A percentile compares a stretch with the other conserved stretches of the same genome.
Conservation (phyloP, 23 red algal species). For the Gracilaria gracilis region DNA sequence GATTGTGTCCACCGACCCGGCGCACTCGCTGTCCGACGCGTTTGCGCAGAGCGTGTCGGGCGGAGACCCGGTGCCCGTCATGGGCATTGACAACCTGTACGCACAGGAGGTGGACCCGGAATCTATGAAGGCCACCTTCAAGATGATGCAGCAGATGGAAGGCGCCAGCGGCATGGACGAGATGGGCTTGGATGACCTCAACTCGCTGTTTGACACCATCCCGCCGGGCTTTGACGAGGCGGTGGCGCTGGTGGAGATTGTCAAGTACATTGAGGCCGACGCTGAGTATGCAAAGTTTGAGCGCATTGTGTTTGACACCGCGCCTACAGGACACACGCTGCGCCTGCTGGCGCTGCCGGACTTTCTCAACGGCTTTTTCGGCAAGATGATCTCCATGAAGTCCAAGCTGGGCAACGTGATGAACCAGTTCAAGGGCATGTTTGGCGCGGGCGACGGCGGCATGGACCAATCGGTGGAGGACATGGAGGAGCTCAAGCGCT, state of each 20-base stretch:
- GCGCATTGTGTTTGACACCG: conserved; percentile 95
- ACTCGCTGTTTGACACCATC: conserved; percentile 88
- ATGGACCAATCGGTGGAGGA: conserved; percentile 72
- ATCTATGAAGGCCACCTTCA: conserved; percentile 80
- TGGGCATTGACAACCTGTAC: conserved; percentile 88
- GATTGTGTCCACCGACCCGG: conserved; percentile 93
- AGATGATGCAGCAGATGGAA: conserved; percentile 65
- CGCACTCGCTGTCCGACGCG: conserved; percentile 92
- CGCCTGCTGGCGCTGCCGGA: conserved; percentile 91
- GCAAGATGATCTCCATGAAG: conserved; percentile 93
- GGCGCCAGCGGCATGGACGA: conserved; percentile 55
- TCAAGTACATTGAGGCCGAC: conserved; percentile 93
- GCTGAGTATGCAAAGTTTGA: conserved; percentile 85
- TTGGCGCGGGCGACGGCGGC: conserved; percentile 70
- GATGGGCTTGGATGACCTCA: conserved; percentile 93
- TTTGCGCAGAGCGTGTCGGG: conserved; percentile 83
- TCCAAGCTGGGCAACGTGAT: conserved; percentile 84
- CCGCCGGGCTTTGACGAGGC: conserved; percentile 99
- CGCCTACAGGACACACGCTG: conserved; percentile 95
- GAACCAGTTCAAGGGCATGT: conserved; percentile 95
- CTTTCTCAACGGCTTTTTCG: conserved; percentile 94
- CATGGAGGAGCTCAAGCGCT: conserved; percentile 96
- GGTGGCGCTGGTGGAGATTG: conserved; percentile 94
- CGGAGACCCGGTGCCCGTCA: conserved; percentile 79
- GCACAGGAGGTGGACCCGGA: conserved; percentile 94